phyloP scores from a whole-genome alignment of 495 filamentous ascomycete species.

The Talaromyces thailandensis region DNA sequence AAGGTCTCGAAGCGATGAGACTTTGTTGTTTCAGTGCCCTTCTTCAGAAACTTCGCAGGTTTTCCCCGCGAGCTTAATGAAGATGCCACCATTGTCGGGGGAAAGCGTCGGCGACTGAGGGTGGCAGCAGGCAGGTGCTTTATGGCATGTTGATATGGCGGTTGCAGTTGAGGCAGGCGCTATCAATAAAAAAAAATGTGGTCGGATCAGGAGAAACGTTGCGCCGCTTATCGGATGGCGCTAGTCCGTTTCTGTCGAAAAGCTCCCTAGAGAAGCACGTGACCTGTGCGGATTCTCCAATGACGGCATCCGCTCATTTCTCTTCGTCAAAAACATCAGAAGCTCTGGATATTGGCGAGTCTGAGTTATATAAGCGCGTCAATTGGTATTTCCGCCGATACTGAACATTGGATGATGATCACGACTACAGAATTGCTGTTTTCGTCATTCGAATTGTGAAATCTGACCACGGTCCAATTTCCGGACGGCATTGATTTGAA shows the following conservation, averaged over 20 bases:
- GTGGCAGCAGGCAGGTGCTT: conserved; percentile 20
- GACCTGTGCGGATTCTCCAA: neutral
- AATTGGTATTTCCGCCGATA: neutral
- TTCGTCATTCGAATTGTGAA: neutral
- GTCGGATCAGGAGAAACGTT: conserved; percentile 26
- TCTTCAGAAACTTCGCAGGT: conserved; percentile 51
- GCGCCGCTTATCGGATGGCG: conserved; percentile 16
- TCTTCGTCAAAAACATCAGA: neutral
- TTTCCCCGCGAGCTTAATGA: conserved; percentile 57
- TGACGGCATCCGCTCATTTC: conserved; percentile 21
- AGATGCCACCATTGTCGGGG: conserved; percentile 41
- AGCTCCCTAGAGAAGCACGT: neutral
- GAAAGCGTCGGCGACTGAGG: conserved; percentile 13
- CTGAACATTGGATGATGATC: neutral
- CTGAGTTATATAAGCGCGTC: neutral
- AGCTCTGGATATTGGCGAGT: neutral
- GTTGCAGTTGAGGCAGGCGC: neutral
- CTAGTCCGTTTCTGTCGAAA: conserved; percentile 25
- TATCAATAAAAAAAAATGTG: conserved; percentile 38
- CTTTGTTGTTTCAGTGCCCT: conserved; percentile 62
- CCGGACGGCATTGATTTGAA: neutral
- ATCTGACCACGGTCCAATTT: neutral
- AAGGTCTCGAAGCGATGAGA: conserved; percentile 88
- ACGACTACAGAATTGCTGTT: neutral
- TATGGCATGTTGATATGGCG: neutral